phyloP scores from a whole-genome alignment of 2,329 filamentous ascomycete species.

The Colletotrichum truncatum region DNA sequence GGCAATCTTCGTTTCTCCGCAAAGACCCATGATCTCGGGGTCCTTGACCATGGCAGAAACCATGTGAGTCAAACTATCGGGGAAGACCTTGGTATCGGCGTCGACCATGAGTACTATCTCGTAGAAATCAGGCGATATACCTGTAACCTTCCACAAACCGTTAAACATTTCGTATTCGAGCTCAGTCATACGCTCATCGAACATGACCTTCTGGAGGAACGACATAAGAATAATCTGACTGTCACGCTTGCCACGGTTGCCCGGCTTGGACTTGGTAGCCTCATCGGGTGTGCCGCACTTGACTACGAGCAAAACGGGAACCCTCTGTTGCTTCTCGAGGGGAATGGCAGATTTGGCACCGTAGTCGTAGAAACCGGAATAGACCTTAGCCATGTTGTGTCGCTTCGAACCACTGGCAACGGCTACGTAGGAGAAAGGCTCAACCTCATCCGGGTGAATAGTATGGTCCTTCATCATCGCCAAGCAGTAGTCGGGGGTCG shows the following conservation, averaged over 20 bases:
- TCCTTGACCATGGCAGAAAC: slow-evolving; percentile 99
- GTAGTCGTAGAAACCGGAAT: slow-evolving; percentile 98
- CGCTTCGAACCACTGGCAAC: slow-evolving; percentile 95
- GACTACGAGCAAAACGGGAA: slow-evolving; percentile 96
- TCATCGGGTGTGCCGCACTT: slow-evolving; percentile 96
- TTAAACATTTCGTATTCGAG: slow-evolving; percentile 99
- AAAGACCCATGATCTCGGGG: slow-evolving; percentile 98
- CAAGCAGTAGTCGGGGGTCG: slow-evolving; percentile 90
- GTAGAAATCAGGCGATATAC: slow-evolving; percentile 97
- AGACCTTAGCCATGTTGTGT: slow-evolving; percentile 99
- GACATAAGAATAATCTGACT: slow-evolving; percentile 99
- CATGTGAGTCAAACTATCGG: slow-evolving; percentile 98
- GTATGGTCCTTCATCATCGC: slow-evolving; percentile 95
- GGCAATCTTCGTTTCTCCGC: slow-evolving; percentile 98
- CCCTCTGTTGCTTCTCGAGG: slow-evolving; percentile 88
- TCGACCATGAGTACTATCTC: slow-evolving; percentile 99
- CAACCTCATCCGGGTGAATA: slow-evolving; percentile 80
- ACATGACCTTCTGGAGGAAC: slow-evolving; percentile 99
- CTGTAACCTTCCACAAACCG: slow-evolving; percentile 97
- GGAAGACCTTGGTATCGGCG: slow-evolving; percentile 98
- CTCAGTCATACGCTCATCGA: slow-evolving; percentile 99
- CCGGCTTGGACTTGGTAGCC: slow-evolving; percentile 82
- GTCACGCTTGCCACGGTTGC: slow-evolving; percentile 98
- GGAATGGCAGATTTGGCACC: slow-evolving; percentile 83
- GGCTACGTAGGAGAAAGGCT: slow-evolving; percentile 94